Evolutionary conservation across 495 filamentous ascomycete species (phyloP).

Genomic region (Aspergillus bridgeri): DNA sequence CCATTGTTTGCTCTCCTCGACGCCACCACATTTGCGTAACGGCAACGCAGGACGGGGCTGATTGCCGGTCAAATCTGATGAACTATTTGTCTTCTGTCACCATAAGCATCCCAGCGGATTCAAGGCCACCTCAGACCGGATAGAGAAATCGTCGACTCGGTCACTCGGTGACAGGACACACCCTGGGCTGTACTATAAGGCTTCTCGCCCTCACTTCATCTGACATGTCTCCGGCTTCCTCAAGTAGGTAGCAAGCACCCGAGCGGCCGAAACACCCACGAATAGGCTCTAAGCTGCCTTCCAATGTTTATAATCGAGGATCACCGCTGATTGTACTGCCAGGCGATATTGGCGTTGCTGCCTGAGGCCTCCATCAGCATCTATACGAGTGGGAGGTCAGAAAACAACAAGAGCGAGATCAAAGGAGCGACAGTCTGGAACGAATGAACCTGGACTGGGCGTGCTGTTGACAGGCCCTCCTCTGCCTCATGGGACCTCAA

Average conservation of each 20-base stretch:
- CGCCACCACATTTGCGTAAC: conserved; percentile 59
- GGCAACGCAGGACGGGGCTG: conserved; percentile 50
- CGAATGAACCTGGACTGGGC: neutral
- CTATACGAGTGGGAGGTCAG: no score
- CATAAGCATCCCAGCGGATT: neutral
- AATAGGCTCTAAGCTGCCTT: conserved; percentile 32
- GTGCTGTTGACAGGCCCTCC: neutral
- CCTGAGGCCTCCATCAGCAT: no score
- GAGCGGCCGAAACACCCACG: conserved; percentile 14
- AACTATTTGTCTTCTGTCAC: neutral
- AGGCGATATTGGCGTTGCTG: neutral
- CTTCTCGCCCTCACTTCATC: conserved; percentile 22
- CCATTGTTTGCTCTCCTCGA: conserved; percentile 49
- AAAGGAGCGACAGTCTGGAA: neutral
- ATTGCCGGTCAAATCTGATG: neutral
- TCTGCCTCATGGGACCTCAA: neutral
- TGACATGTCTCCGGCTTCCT: neutral
- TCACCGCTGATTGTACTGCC: conserved; percentile 19
- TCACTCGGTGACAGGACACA: neutral
- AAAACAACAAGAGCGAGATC: no score
- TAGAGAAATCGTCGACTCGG: neutral
- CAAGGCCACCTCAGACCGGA: neutral
- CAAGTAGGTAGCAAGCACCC: neutral
- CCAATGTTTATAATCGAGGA: no score
- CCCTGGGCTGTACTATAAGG: neutral